Evolutionary conservation across 2,329 filamentous ascomycete genomes (phyloP).

Genomic region (Xylariaceae sp.): DNA sequence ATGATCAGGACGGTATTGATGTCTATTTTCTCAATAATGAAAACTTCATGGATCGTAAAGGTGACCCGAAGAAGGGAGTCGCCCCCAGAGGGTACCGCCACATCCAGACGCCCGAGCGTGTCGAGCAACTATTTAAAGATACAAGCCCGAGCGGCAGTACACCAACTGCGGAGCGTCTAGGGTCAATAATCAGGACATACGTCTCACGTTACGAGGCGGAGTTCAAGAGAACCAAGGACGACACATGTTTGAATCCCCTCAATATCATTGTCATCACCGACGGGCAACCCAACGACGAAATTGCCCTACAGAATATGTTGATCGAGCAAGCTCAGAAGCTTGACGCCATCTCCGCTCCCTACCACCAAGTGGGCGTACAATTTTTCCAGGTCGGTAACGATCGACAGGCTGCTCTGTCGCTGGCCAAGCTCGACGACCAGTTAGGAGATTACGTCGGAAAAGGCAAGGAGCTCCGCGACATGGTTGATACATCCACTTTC

Average conservation of each 20-base stretch:
- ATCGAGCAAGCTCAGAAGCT: constrained; percentile 71
- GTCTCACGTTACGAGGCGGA: constrained; percentile 58
- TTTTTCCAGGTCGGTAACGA: constrained; percentile 95
- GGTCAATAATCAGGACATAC: constrained; percentile 76
- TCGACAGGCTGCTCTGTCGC: constrained; percentile 63
- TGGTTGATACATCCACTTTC: constrained; percentile 71
- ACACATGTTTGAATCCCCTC: constrained; percentile 69
- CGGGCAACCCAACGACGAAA: constrained; percentile 80
- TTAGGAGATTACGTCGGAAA: constrained; percentile 5
- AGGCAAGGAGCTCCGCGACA: constrained; percentile 70
- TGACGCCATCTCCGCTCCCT: constrained; percentile 70
- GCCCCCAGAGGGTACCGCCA: constrained; percentile 65
- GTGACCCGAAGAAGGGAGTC: constrained; percentile 43
- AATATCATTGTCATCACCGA: constrained; percentile 96
- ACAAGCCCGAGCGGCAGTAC: constrained; percentile 72
- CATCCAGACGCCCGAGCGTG: constrained; percentile 62
- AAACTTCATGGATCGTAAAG: constrained; percentile 41
- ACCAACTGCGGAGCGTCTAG: constrained; percentile 74
- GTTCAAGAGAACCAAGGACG: constrained; percentile 40
- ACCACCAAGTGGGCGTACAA: constrained; percentile 88
- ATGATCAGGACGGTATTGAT: constrained; percentile 86
- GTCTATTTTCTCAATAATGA: constrained; percentile 86
- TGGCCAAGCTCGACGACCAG: constrained; percentile 76
- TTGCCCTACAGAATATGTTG: constrained; percentile 66
- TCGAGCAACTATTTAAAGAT: constrained; percentile 72